Evolutionary conservation across 805 yeast genomes (phyloP).

Genomic region (Saccharomycopsis sp.): DNA sequence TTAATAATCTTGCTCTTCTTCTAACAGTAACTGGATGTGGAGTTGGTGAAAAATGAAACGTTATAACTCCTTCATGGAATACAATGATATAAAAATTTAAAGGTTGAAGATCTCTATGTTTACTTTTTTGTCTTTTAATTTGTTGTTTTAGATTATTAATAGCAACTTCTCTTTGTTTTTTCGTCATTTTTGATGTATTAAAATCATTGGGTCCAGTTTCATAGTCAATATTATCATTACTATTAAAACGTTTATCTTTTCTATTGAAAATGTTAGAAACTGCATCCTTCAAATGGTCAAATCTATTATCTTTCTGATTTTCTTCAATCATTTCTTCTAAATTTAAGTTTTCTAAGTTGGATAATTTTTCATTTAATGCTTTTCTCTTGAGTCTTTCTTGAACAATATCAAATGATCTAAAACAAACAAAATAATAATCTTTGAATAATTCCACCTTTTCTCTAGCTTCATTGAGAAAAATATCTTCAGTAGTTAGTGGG

Average conservation of each 20-base stretch:
- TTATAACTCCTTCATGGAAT: slow-evolving; percentile 80
- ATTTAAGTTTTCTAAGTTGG: slow-evolving; percentile 8
- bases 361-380: slow-evolving; percentile 24
- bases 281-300: slow-evolving; percentile 2
- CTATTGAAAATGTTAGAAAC: slow-evolving; percentile 3
- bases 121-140: slow-evolving; percentile 7
- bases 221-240: slow-evolving; percentile 2
- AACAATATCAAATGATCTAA: slow-evolving; percentile 72
- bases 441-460: slow-evolving; percentile 92
- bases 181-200: not conserved
- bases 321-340: slow-evolving; percentile 10
- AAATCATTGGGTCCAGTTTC: not conserved
- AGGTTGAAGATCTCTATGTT: slow-evolving; percentile 60
- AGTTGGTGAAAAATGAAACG: slow-evolving; percentile 90
- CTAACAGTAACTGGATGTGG: slow-evolving; percentile 96
- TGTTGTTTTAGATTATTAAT: slow-evolving; percentile 4
- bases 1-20: slow-evolving; percentile 76
- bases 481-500: slow-evolving; percentile 94
- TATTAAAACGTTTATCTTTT: not conserved
- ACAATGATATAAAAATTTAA: slow-evolving; percentile 89
- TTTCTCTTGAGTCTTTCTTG: slow-evolving; percentile 46
- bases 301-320: not conserved
- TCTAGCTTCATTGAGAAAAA: slow-evolving; percentile 83
- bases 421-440: slow-evolving; percentile 86
- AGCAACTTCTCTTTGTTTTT: not conserved